Evolutionary conservation across 192 early-diverging fungal genomes (phyloP), one percentile per base, ranked within the genome.

Genomic region (Rhizoclosmatium sp.): DNA sequence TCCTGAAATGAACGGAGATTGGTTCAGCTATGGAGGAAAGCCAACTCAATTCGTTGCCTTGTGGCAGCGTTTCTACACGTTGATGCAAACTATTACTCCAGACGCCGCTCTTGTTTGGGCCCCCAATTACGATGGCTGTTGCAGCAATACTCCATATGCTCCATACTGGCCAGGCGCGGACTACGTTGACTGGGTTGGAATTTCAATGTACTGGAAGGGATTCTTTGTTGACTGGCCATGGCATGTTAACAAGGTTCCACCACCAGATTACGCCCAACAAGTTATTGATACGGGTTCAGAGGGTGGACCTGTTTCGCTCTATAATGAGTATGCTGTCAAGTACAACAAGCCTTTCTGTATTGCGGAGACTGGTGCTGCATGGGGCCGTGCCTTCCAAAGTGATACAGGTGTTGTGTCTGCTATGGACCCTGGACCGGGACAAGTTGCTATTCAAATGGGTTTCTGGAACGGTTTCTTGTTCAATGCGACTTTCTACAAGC

Each of bases 101-200:
- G 21, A 46, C 4, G 74, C 49, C 42, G 79, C 72, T 12, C 16
- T 76, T 10, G 71, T 80, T 3, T 80, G 79, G 79, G 21, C 64
- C 12, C 79, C 79, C 60, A 80, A 80, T 59, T 59, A 60, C 47
- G 58, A 69, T 58, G 69, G 69, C 10, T 49, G 47, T 16, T 7
- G 19, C 31, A 40, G 12, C 70, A 83, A 86, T 66, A 83, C 85
- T 61, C 86, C 86, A 3, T 87, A 79, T 58, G 39, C 59, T 4
- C 84, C 84, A 9, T 87, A 81, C 76, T 87, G 80, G 60, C 86
- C 86, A 2, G 86, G 86, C 10, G 81, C 84, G 56, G 82, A 71
- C 23, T 83, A 73, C 48, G 86, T 87, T 16, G 86, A 87, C 77
- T 87, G 83, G 83, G 51, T 86, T n/a, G 86, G 86, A 21, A 73